Conservation (phyloP, 495 filamentous ascomycete genomes). For the Hypomontagnella monticulosa region DNA sequence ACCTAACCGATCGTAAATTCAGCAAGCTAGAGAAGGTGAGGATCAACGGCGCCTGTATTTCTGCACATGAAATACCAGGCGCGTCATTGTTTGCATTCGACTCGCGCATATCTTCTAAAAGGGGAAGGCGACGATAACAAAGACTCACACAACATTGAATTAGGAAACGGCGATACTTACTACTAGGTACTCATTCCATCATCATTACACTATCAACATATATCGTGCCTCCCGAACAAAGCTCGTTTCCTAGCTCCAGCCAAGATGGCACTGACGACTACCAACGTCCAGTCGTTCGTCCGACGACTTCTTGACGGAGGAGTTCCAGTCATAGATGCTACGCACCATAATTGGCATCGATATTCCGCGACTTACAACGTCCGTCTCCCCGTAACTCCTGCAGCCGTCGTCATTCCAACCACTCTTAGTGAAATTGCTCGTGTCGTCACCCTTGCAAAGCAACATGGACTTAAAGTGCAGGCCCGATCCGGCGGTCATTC, state of each 20-base stretch:
- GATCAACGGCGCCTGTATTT: too few species aligned
- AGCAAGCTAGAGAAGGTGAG: too few species aligned
- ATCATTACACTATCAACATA: too few species aligned
- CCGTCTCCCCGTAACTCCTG: slow-evolving; percentile 64
- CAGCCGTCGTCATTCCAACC: slow-evolving; percentile 64
- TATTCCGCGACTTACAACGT: slow-evolving; percentile 64
- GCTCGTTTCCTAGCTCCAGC: not conserved
- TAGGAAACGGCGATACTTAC: too few species aligned
- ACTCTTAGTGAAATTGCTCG: slow-evolving; percentile 58
- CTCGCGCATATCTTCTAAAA: not conserved
- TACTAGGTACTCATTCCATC: too few species aligned
- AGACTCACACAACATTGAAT: not conserved
- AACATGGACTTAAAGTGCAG: slow-evolving; percentile 63
- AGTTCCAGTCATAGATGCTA: slow-evolving; percentile 1
- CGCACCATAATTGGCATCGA: slow-evolving; percentile 42
- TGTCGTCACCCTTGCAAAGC: slow-evolving; percentile 60
- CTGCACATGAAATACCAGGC: too few species aligned
- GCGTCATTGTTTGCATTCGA: not conserved
- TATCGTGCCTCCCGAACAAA: not conserved
- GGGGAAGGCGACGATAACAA: not conserved
- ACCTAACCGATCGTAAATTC: too few species aligned
- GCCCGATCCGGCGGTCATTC: slow-evolving; percentile 74
- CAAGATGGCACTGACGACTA: slow-evolving; percentile 21
- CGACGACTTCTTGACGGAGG: not conserved
- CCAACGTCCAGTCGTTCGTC: not conserved